Conservation (phyloP, 2,329 filamentous ascomycete genomes). For the Didymella arachidicola region DNA sequence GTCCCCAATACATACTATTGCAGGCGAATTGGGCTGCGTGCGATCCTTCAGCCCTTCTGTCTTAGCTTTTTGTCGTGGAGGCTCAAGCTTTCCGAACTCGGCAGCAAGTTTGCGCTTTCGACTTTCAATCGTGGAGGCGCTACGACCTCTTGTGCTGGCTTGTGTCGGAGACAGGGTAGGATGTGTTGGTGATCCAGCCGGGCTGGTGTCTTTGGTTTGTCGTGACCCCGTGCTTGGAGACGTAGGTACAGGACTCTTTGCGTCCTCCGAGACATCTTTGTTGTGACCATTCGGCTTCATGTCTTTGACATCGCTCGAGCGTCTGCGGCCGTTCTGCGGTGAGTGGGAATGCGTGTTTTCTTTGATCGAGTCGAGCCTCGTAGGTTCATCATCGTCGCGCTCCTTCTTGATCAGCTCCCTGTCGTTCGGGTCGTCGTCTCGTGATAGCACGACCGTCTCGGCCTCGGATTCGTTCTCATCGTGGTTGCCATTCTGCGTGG, state of each 20-base stretch:
- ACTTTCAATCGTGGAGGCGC: constrained; percentile 49
- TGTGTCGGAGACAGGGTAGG: constrained; percentile 39
- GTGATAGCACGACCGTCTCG: constrained; percentile 57
- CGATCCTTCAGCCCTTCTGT: constrained; percentile 46
- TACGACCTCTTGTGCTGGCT: constrained; percentile 45
- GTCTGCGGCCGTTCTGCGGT: constrained; percentile 39
- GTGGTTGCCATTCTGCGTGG: constrained; percentile 38
- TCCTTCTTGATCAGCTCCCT: constrained; percentile 53
- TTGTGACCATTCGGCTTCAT: constrained; percentile 39
- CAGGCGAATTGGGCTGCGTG: constrained; percentile 47
- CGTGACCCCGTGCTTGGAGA: constrained; percentile 48
- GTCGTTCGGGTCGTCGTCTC: constrained; percentile 52
- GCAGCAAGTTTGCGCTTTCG: constrained; percentile 53
- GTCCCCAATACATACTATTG: constrained; percentile 24
- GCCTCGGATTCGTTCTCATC: constrained; percentile 58
- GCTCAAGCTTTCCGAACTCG: constrained; percentile 47
- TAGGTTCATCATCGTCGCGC: constrained; percentile 41
- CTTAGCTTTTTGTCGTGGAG: constrained; percentile 51
- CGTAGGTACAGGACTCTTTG: constrained; percentile 45
- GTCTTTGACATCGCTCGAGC: constrained; percentile 33
- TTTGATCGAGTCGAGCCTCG: constrained; percentile 38
- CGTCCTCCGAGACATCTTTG: constrained; percentile 42
- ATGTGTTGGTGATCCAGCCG: constrained; percentile 37
- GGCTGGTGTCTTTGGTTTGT: constrained; percentile 47
- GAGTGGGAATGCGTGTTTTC: constrained; percentile 37